phyloP scores from a whole-genome alignment of 2,329 filamentous ascomycete genomes.

The Alternaria rosae region DNA sequence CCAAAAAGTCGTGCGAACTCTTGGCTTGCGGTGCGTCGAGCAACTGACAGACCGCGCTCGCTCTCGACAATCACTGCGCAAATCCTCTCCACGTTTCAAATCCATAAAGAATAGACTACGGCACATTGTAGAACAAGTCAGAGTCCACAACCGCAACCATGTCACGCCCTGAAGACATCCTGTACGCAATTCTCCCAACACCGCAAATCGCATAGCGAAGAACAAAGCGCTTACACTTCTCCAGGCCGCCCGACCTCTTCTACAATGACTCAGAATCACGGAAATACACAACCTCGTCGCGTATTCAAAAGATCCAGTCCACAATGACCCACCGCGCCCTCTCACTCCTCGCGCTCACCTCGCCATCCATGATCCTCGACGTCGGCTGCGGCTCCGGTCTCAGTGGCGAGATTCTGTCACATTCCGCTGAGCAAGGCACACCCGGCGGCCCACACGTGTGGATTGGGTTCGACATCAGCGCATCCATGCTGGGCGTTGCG shows the following conservation, averaged over 20 bases:
- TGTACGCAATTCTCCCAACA: slow-evolving; percentile 64
- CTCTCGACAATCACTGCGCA: neutral
- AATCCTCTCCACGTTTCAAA: neutral
- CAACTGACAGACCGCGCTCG: neutral
- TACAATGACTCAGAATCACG: slow-evolving; percentile 95
- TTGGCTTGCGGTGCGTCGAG: slow-evolving; percentile 18
- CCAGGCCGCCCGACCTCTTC: slow-evolving; percentile 91
- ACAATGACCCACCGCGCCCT: slow-evolving; percentile 94
- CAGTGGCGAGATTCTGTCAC: slow-evolving; percentile 89
- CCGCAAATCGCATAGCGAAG: neutral
- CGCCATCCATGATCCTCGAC: slow-evolving; percentile 89
- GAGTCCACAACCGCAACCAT: slow-evolving; percentile 63
- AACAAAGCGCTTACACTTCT: neutral
- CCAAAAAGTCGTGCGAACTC: slow-evolving; percentile 35
- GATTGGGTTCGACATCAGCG: slow-evolving; percentile 96
- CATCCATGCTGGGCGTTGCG: slow-evolving; percentile 96
- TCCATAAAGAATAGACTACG: neutral
- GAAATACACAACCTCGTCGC: slow-evolving; percentile 96
- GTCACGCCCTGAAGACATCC: slow-evolving; percentile 95
- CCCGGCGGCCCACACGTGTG: slow-evolving; percentile 85
- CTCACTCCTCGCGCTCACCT: slow-evolving; percentile 81
- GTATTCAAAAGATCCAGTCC: slow-evolving; percentile 94
- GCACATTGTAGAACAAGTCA: neutral
- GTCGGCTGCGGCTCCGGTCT: slow-evolving; percentile 96
- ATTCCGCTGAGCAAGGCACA: slow-evolving; percentile 67